Conservation (phyloP, 2,329 filamentous ascomycete species). For the Colletotrichum caudatum region DNA sequence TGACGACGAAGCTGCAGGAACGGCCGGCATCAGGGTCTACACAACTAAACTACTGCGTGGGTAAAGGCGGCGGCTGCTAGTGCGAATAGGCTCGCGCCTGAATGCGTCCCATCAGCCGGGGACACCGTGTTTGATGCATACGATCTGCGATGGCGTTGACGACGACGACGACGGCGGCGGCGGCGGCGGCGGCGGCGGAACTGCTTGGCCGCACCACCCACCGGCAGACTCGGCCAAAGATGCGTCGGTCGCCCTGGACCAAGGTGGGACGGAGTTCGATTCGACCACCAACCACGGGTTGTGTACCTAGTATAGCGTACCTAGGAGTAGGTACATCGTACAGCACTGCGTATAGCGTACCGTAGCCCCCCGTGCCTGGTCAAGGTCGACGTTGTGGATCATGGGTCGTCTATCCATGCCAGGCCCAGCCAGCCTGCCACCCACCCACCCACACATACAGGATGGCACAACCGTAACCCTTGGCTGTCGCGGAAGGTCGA, state of each 20-base stretch:
- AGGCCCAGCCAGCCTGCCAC: constrained; percentile 13
- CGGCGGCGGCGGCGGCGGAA: too few relatives aligned
- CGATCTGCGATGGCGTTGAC: constrained; percentile 28
- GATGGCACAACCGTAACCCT: background rate
- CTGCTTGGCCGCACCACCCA: background rate
- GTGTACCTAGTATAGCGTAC: background rate
- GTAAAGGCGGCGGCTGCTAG: background rate
- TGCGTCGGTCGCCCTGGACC: constrained; percentile 9
- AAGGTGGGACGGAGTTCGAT: constrained; percentile 24
- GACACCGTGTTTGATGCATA: constrained; percentile 26
- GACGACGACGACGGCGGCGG: background rate
- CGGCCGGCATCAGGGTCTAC: constrained; percentile 11
- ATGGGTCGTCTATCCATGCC: background rate
- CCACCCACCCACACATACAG: background rate
- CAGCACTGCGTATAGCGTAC: too few relatives aligned
- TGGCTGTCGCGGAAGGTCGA: background rate
- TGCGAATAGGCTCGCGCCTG: background rate
- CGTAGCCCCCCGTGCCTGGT: background rate
- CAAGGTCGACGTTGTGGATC: constrained; percentile 8
- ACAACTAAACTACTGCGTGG: too few relatives aligned
- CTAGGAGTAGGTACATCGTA: too few relatives aligned
- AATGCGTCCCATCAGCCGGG: background rate
- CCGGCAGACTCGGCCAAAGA: constrained; percentile 28
- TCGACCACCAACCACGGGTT: constrained; percentile 15
- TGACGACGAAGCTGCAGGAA: constrained; percentile 38